Percentiles rank a stretch among this genome's conserved stretches.
phyloP scores from a whole-genome alignment of 306 rosid species.

The Cucumis hystrix region DNA sequence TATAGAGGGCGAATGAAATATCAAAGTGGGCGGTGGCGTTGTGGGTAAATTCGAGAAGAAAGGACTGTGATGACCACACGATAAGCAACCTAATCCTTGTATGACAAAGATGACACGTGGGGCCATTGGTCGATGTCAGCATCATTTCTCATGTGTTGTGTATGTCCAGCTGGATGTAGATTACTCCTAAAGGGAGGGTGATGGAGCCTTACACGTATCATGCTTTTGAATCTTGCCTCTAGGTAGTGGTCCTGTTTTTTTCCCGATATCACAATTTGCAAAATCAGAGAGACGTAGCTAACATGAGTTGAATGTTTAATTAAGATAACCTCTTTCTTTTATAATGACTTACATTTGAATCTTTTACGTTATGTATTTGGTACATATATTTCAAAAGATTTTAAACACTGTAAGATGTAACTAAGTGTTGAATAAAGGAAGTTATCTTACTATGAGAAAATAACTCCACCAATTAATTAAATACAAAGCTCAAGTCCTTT shows the following conservation, averaged over 20 bases:
- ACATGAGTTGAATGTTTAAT: background rate
- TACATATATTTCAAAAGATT: too few species aligned
- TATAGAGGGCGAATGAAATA: background rate
- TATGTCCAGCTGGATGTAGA: background rate
- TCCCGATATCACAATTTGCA: background rate
- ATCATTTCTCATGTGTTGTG: background rate
- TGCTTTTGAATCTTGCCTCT: background rate
- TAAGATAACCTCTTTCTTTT: background rate
- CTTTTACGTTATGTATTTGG: too few species aligned
- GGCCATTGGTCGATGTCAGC: constrained; percentile 23
- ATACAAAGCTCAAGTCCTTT: too few species aligned
- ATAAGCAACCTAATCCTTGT: constrained; percentile 16
- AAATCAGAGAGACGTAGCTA: background rate
- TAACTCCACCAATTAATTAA: too few species aligned
- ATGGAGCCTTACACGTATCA: background rate
- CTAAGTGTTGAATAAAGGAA: too few species aligned
- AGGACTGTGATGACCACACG: constrained; percentile 85
- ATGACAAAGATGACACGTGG: constrained; percentile 38
- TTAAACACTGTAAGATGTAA: too few species aligned
- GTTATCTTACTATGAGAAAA: too few species aligned
- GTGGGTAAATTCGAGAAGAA: constrained; percentile 1
- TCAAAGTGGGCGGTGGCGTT: background rate
- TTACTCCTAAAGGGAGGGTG: background rate
- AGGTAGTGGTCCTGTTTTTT: background rate
- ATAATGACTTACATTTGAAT: background rate